These are phyloP conservation scores for Phytophthora foliorum DNA, from an alignment of 352 stramenopile species.

Conservation along the genomic window DNA sequence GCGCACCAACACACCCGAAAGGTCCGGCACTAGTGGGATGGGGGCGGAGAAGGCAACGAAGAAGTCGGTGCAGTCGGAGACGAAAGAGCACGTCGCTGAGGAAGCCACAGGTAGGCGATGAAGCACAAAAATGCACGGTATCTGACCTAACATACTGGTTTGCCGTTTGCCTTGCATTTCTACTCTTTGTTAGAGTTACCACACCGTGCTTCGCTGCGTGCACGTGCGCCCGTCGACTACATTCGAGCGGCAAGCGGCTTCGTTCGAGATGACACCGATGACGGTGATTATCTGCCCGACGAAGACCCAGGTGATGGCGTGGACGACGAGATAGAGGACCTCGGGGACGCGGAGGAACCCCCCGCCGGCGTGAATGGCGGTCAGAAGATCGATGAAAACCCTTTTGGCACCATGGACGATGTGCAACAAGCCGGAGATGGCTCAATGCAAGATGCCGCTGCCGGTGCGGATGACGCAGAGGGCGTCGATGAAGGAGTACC, in stretches of 20 bases:
- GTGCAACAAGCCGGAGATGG: too few species aligned
- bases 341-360: too few species aligned
- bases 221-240: background rate
- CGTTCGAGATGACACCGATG: background rate
- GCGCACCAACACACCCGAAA: background rate
- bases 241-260: background rate
- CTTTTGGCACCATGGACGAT: background rate
- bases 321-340: too few species aligned
- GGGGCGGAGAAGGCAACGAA: background rate
- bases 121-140: too few species aligned
- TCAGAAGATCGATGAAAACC: too few species aligned
- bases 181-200: too few species aligned
- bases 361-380: too few species aligned
- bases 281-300: background rate
- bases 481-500: background rate
- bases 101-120: background rate
- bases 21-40: background rate
- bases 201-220: background rate
- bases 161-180: too few species aligned
- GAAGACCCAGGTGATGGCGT: background rate
- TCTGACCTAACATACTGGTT: background rate
- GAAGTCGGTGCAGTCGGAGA: background rate
- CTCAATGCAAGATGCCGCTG: background rate
- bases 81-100: background rate
- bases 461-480: background rate